phyloP scores from a whole-genome alignment of 345 rosid genomes.

The Boechera stricta region DNA sequence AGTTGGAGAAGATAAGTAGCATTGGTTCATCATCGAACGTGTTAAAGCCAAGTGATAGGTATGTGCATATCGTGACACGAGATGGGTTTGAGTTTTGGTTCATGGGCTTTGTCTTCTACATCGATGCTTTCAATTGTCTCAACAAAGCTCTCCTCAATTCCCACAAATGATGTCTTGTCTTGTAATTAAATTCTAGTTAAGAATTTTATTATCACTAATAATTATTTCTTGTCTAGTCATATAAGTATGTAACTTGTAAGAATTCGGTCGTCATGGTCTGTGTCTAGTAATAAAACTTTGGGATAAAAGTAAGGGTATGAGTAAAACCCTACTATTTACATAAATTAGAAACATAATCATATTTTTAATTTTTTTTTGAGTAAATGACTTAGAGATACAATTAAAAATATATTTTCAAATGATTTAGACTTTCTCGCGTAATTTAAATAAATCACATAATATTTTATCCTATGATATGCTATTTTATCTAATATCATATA shows the following conservation, averaged over 20 bases:
- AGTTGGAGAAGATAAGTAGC: slow-evolving; percentile 57
- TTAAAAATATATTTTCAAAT: not conserved
- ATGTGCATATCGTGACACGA: slow-evolving; percentile 59
- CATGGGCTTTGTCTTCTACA: slow-evolving; percentile 80
- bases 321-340: not conserved
- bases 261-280: not conserved
- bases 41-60: slow-evolving; percentile 63
- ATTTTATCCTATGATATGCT: not conserved
- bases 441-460: no score
- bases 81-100: slow-evolving; percentile 89
- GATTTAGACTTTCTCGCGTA: not conserved
- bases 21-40: slow-evolving; percentile 64
- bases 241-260: slow-evolving; percentile 6
- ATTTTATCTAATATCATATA: no score
- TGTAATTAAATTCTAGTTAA: slow-evolving; percentile 10
- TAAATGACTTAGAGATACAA: no score
- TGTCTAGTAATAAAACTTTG: slow-evolving; percentile 3
- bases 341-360: no score
- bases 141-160: slow-evolving; percentile 49
- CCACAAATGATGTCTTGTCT: not conserved
- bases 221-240: slow-evolving; percentile 15
- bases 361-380: no score
- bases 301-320: not conserved
- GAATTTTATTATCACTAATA: slow-evolving; percentile 4
- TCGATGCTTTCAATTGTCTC: slow-evolving; percentile 71